phyloP scores from a whole-genome alignment of 2,329 filamentous ascomycete species.

The Trichoderma sp. region DNA sequence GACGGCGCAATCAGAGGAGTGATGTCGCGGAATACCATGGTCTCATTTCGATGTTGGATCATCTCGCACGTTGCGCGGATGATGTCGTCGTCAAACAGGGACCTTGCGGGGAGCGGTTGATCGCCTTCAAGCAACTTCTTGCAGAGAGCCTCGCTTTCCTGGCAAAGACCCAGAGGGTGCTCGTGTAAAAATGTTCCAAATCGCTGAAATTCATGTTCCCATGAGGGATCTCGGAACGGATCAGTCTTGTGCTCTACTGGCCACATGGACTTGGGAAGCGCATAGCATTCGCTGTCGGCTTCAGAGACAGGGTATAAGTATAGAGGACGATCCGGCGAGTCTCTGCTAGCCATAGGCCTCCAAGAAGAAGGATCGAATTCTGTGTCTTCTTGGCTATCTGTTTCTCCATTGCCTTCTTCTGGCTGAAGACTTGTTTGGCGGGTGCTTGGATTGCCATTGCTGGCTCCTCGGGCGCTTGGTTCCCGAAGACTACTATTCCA shows the following conservation, averaged over 20 bases:
- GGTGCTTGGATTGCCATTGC: neutral
- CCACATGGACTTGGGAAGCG: neutral
- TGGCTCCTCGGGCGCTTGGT: neutral
- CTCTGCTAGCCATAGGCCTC: no score
- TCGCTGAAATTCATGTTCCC: neutral
- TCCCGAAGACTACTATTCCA: neutral
- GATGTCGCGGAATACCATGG: conserved; percentile 39
- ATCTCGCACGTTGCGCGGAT: conserved; percentile 36
- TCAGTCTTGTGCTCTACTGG: neutral
- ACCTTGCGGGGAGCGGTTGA: conserved; percentile 32
- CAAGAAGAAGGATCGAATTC: neutral
- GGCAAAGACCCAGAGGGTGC: neutral
- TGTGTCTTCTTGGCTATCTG: neutral
- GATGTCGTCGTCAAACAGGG: conserved; percentile 38
- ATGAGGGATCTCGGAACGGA: neutral
- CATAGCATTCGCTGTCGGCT: neutral
- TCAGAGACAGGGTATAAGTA: neutral
- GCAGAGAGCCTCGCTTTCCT: neutral
- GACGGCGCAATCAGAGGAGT: conserved; percentile 39
- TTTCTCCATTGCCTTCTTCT: neutral
- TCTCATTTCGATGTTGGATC: conserved; percentile 32
- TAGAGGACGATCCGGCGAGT: neutral
- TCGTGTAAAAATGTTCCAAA: neutral
- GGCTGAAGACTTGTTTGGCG: neutral
- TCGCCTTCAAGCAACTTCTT: conserved; percentile 30